phyloP scores from a whole-genome alignment of 495 filamentous ascomycete genomes.

The Penicillium canescens region DNA sequence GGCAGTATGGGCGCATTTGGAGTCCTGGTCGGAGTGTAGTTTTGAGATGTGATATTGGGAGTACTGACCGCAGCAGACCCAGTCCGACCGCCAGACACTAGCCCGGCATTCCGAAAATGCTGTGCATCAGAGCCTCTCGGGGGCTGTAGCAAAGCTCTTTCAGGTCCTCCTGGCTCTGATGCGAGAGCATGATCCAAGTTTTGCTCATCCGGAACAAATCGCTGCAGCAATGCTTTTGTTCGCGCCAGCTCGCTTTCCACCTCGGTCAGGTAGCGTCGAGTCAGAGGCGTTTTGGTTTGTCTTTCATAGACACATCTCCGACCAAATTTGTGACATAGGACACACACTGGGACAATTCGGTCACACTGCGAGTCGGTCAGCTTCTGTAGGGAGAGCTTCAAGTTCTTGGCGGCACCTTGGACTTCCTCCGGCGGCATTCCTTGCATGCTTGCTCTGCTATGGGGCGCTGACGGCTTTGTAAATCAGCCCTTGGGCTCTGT shows the following conservation, averaged over 20 bases:
- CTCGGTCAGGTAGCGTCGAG: constrained; percentile 11
- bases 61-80: no score
- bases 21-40: no score
- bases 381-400: neutral
- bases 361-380: constrained; percentile 13
- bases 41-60: no score
- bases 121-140: no score
- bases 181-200: neutral
- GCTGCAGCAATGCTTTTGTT: constrained; percentile 11
- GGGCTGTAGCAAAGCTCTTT: no score
- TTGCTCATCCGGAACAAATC: neutral
- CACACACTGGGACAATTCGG: constrained; percentile 13
- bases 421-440: constrained; percentile 18
- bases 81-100: no score
- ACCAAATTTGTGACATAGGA: constrained; percentile 9
- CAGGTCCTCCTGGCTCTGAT: no score
- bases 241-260: constrained; percentile 17
- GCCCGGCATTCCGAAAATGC: no score
- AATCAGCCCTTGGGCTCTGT: no score
- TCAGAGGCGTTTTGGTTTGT: constrained; percentile 12
- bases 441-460: constrained; percentile 15
- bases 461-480: neutral
- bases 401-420: constrained; percentile 6
- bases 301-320: constrained; percentile 16
- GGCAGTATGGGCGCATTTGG: no score